Evolutionary conservation across 2,329 filamentous ascomycete genomes (phyloP).

Genomic region (Pseudonectria buxi): DNA sequence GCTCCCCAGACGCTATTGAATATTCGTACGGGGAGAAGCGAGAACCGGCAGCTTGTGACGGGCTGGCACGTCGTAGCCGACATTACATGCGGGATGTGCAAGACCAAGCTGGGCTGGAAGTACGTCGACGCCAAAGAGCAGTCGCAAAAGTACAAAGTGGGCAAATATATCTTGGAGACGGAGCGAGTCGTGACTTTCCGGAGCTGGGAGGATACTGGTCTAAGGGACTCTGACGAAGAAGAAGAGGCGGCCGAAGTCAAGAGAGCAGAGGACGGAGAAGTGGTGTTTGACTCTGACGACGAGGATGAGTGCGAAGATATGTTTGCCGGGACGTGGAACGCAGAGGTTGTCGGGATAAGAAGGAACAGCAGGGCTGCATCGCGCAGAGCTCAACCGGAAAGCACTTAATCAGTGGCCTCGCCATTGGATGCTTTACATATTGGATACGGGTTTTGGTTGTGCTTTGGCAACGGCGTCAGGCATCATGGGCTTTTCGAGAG

Average conservation of each 20-base stretch:
- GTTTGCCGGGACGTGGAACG: conserved; percentile 56
- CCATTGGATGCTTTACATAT: too few species aligned
- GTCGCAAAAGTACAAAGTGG: conserved; percentile 59
- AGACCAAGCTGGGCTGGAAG: conserved; percentile 57
- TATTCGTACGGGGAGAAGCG: conserved; percentile 46
- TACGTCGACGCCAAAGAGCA: conserved; percentile 57
- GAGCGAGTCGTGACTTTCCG: conserved; percentile 46
- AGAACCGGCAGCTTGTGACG: conserved; percentile 53
- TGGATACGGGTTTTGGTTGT: too few species aligned
- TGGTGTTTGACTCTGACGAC: conserved; percentile 57
- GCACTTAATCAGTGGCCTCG: conserved; percentile 4
- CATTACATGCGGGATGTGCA: conserved; percentile 51
- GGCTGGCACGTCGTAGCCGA: conserved; percentile 59
- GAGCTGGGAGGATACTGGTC: conserved; percentile 40
- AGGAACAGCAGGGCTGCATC: conserved; percentile 32
- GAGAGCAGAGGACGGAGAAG: conserved; percentile 18
- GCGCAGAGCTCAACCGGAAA: conserved; percentile 16
- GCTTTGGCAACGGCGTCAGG: not conserved
- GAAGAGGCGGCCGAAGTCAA: conserved; percentile 5
- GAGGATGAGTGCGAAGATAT: conserved; percentile 62
- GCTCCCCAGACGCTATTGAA: conserved; percentile 40
- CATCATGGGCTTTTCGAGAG: conserved; percentile 3
- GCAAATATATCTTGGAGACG: conserved; percentile 62
- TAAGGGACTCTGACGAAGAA: conserved; percentile 10
- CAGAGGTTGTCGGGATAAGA: conserved; percentile 42